Base-by-base conservation (phyloP, 345 rosid species). In the Kandelia obovata region DNA sequence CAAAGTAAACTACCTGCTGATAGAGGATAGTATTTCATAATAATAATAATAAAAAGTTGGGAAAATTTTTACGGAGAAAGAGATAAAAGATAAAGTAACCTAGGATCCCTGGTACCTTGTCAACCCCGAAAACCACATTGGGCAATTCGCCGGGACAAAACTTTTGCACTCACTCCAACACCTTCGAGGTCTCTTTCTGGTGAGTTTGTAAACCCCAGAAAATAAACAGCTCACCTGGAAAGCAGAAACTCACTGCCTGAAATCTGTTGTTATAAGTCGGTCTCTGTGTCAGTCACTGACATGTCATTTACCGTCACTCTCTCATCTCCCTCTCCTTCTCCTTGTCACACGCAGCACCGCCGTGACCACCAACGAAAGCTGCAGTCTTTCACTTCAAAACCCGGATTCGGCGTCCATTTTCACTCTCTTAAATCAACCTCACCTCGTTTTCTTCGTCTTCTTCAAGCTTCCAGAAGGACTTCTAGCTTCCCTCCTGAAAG, bases 401-500 rank as follows among this genome's bases (percentile, higher is more conserved):
- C 69, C n/a, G 49, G 46, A 52, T 39, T 35, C 30, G 25, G 59
- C 51, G 20, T 62, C 66, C 53, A 43, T 25, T 58, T 75, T 51
- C 31, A 65, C 49, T 57, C 59, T 53, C 37, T 21, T 23, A 59
- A 11, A 47, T 37, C 34, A 47, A 15, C 66, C 25, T 55, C 30
- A 21, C 66, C 16, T 32, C 57, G 7, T 25, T 20, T 10, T 53
- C 56, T 32, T 52, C 72, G 51, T 20, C 63, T 60, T 35, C 72
- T 71, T 64, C 68, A 39, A 55, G 83, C 77, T 70, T 77, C 83
- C 25, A 68, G 78, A 73, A 75, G 78, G 65, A 23, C 32, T 30
- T 32, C 71, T 11, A 64, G 62, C 43, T 34, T 53, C 49, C 51
- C 75, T 47, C 53, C 43, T 16, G 53, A 15, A 47, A 82, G 73